Base-by-base conservation (phyloP, 495 filamentous ascomycete species). In the Halenospora varia region DNA sequence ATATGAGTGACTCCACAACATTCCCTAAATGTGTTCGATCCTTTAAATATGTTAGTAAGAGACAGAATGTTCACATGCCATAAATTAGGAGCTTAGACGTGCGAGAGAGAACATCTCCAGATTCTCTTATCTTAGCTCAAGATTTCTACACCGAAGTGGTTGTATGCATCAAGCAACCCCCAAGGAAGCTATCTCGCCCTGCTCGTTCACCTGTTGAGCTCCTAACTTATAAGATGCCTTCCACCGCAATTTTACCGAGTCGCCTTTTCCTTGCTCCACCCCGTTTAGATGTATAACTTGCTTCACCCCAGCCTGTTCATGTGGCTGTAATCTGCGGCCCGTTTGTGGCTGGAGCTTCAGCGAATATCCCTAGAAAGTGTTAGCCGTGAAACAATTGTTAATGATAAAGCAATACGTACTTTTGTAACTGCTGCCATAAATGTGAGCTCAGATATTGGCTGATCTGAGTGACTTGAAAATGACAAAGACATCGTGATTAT, bases 341-440 rank as follows among this genome's bases (percentile, higher is more conserved):
- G 86, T 87, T 70, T 97, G 94, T 10, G 90, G 91, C 48, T 88
- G 84, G 35, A 96, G 82, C 57, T 88, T 82, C 3, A 97, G 79
- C 26, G 85, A 83, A 64, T 88, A 93, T 29, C 85, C 84, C 93
- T 95, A 50, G 40, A 50, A 23, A 18, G 18, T 11, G 8, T 9
- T 19, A 47, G 10, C 19, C 8, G n/a, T 9, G 44, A 25, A 3
- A 49, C 10, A 25, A 49, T 13, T n/a, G 9, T 10, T 10, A 19
- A 10, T 49, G 10, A 49, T 24, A 20, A 49, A 24, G 41, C 22
- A 40, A 41, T 18, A 63, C 74, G 63, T 74, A 96, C 94, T 82
- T 92, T 97, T 35, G 92, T 92, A 8, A 96, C 93, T 2, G 94
- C 94, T 53, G 93, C 79, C 69, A 95, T 89, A 67, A 97, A 96